phyloP scores from a whole-genome alignment of 805 yeast species.

The Sugiyamaella marilandica region DNA sequence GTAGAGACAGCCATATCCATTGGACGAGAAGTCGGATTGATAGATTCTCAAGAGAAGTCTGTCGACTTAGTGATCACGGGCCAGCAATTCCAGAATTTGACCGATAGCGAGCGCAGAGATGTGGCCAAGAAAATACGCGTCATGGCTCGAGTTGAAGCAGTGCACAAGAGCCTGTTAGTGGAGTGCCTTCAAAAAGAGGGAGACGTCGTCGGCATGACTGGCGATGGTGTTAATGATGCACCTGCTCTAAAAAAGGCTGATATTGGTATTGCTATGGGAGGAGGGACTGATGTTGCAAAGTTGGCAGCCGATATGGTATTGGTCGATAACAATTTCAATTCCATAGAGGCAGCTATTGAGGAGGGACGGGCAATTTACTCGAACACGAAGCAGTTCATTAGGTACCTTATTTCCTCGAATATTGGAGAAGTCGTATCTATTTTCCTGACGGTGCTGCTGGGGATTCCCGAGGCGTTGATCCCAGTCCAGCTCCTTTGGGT shows the following conservation, averaged over 20 bases:
- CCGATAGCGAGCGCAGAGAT: slow-evolving; percentile 34
- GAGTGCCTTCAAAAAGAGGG: slow-evolving; percentile 41
- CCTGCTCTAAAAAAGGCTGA: slow-evolving; percentile 57
- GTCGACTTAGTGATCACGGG: slow-evolving; percentile 39
- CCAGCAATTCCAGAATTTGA: slow-evolving; percentile 35
- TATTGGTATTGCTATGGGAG: slow-evolving; percentile 58
- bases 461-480: slow-evolving; percentile 49
- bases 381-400: slow-evolving; percentile 40
- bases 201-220: slow-evolving; percentile 56
- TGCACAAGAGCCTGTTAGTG: slow-evolving; percentile 49
- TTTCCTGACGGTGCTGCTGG: slow-evolving; percentile 49
- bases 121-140: slow-evolving; percentile 44
- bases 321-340: slow-evolving; percentile 52
- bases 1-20: slow-evolving; percentile 39
- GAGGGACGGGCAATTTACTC: slow-evolving; percentile 49
- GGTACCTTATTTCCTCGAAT: slow-evolving; percentile 47
- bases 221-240: slow-evolving; percentile 60
- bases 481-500: slow-evolving; percentile 58
- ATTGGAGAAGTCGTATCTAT: slow-evolving; percentile 57
- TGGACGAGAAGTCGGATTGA: slow-evolving; percentile 40
- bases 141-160: slow-evolving; percentile 55
- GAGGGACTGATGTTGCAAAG: slow-evolving; percentile 59
- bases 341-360: slow-evolving; percentile 51
- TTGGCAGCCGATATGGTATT: slow-evolving; percentile 55
- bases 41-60: slow-evolving; percentile 32